Percentiles rank a stretch among this genome's conserved stretches.
Evolutionary conservation across 371 early-diverging fungal species (phyloP).

Genomic region (Rhizopus stolonifer): DNA sequence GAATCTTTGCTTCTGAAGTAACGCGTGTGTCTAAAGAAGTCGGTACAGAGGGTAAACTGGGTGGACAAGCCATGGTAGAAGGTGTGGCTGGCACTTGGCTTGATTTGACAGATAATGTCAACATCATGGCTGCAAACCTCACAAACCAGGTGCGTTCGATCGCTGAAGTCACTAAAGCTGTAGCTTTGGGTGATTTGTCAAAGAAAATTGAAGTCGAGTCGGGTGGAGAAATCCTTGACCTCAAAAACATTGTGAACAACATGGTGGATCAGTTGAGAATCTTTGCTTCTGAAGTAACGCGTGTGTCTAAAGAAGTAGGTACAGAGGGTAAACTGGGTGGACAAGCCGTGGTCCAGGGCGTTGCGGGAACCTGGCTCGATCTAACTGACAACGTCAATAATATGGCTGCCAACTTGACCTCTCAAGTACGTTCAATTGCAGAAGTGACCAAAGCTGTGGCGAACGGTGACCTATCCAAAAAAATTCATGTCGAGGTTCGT

Average conservation of each 20-base stretch:
- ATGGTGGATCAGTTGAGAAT: constrained; percentile 50
- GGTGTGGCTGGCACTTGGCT: too few relatives aligned
- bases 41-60: too few relatives aligned
- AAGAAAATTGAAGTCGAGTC: constrained; percentile 27
- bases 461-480: constrained; percentile 44
- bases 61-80: too few relatives aligned
- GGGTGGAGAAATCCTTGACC: constrained; percentile 17
- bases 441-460: constrained; percentile 52
- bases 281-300: too few relatives aligned
- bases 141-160: constrained; percentile 57
- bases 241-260: constrained; percentile 37
- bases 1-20: constrained; percentile 39
- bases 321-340: too few relatives aligned
- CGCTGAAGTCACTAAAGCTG: too few relatives aligned
- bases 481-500: constrained; percentile 29
- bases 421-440: constrained; percentile 51
- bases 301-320: too few relatives aligned
- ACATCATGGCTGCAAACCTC: constrained; percentile 52
- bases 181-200: constrained; percentile 38
- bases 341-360: too few relatives aligned
- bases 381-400: constrained; percentile 42
- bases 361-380: too few relatives aligned
- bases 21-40: too few relatives aligned
- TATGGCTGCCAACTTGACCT: constrained; percentile 43
- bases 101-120: constrained; percentile 48